Conservation (phyloP, 2,329 filamentous ascomycete species). For the Teratosphaeria viscida region DNA sequence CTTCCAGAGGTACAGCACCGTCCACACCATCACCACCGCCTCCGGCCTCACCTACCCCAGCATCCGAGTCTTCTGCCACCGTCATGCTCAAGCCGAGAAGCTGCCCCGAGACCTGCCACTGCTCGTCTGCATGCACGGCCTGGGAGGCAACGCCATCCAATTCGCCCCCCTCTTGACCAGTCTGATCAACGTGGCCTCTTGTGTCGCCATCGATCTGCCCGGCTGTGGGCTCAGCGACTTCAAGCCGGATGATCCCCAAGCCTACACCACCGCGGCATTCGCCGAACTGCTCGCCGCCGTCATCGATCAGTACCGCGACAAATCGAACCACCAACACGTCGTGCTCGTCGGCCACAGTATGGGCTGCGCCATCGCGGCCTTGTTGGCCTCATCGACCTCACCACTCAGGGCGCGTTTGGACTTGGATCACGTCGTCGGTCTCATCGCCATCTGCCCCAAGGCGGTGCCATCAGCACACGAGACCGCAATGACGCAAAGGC, state of each 20-base stretch:
- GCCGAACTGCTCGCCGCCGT: slow-evolving; percentile 63
- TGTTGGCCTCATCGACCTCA: slow-evolving; percentile 54
- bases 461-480: slow-evolving; percentile 42
- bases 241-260: slow-evolving; percentile 57
- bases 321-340: slow-evolving; percentile 54
- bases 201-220: slow-evolving; percentile 79
- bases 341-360: slow-evolving; percentile 83
- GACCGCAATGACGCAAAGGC: slow-evolving; percentile 40
- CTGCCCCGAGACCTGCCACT: slow-evolving; percentile 68
- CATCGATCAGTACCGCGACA: slow-evolving; percentile 63
- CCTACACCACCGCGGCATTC: slow-evolving; percentile 69
- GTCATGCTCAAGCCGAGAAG: slow-evolving; percentile 72
- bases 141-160: slow-evolving; percentile 85
- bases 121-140: slow-evolving; percentile 80
- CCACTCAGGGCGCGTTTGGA: slow-evolving; percentile 46
- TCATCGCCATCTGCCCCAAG: slow-evolving; percentile 73
- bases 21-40: slow-evolving; percentile 62
- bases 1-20: slow-evolving; percentile 63
- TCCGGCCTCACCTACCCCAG: slow-evolving; percentile 58
- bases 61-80: slow-evolving; percentile 73
- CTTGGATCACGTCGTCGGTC: slow-evolving; percentile 50
- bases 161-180: slow-evolving; percentile 74
- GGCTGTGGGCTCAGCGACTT: slow-evolving; percentile 79
- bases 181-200: slow-evolving; percentile 71
- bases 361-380: slow-evolving; percentile 68